Evolutionary conservation across 148 eudicot species (phyloP).

Genomic region (Rhododendron williamsianum): DNA sequence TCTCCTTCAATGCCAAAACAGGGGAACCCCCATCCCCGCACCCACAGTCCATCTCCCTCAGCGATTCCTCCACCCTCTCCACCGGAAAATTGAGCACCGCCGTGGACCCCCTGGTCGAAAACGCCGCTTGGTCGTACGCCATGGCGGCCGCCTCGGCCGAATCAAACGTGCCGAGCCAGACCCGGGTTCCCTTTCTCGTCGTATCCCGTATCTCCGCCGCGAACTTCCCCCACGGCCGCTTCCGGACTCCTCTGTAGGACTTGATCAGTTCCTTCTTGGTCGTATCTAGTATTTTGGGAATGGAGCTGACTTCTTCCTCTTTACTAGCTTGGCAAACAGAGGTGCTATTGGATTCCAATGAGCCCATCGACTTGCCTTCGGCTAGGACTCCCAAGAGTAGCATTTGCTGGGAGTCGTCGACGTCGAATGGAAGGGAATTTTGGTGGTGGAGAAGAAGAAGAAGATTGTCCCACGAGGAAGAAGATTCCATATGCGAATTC

Average conservation of each 20-base stretch:
- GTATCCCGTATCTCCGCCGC: constrained; percentile 69
- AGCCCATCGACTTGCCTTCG: not conserved
- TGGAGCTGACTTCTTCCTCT: constrained; percentile 12
- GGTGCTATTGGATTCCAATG: not conserved
- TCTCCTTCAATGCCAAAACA: not conserved
- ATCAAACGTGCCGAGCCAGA: constrained; percentile 74
- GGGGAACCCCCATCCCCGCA: not conserved
- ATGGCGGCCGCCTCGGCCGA: constrained; percentile 57
- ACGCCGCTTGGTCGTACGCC: constrained; percentile 74
- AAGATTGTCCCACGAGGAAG: not conserved
- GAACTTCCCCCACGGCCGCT: constrained; percentile 64
- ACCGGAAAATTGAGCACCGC: constrained; percentile 56
- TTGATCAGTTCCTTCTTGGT: not conserved
- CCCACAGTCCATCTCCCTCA: constrained; percentile 27
- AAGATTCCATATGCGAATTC: not conserved
- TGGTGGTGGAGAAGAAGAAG: constrained; percentile 1
- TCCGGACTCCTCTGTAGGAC: constrained; percentile 49
- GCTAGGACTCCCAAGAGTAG: constrained; percentile 32
- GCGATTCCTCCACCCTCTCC: constrained; percentile 41
- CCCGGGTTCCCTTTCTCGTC: constrained; percentile 47
- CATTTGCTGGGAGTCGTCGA: constrained; percentile 41
- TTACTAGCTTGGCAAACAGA: not conserved
- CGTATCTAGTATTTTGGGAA: not conserved
- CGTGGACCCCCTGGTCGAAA: constrained; percentile 39
- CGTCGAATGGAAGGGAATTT: constrained; percentile 26